Conservation (phyloP, 73 alveolate genomes). For the Paramecium sexaurelia region DNA sequence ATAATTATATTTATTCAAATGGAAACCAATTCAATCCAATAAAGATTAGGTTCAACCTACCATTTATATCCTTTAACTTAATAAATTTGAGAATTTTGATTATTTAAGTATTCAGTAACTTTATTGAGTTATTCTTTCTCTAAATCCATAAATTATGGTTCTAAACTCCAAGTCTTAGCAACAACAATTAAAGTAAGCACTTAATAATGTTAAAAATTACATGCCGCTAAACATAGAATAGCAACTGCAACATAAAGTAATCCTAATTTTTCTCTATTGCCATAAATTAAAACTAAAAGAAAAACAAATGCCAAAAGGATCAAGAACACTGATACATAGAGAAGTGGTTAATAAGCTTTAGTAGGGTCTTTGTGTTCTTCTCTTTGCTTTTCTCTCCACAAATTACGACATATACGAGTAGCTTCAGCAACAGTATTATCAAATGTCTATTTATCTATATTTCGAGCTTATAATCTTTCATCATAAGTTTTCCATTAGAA, state of each 20-base stretch:
- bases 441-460: slow-evolving; percentile 1
- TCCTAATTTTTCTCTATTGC: slow-evolving; percentile 3
- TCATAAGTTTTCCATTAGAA: slow-evolving; percentile 36
- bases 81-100: neutral
- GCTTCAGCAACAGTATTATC: slow-evolving; percentile 40
- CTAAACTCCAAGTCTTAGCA: slow-evolving; percentile 28
- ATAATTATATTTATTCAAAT: neutral
- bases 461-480: neutral
- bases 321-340: neutral
- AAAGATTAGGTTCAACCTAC: slow-evolving; percentile 18
- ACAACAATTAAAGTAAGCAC: slow-evolving; percentile 45
- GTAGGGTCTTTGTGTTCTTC: slow-evolving; percentile 54
- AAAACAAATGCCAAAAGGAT: slow-evolving; percentile 7
- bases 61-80: slow-evolving; percentile 30
- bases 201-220: neutral
- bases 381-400: slow-evolving; percentile 31
- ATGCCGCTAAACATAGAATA: neutral
- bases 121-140: neutral
- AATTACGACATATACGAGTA: slow-evolving; percentile 34
- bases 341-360: neutral
- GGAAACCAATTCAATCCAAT: slow-evolving; percentile 35
- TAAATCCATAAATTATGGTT: slow-evolving; percentile 32
- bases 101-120: neutral
- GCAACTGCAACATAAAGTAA: slow-evolving; percentile 37
- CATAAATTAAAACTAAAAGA: slow-evolving; percentile 3